These are phyloP conservation scores for Talaromyces sp. DNA, from an alignment of 2,329 filamentous ascomycete genomes.

Conservation along the genomic window DNA sequence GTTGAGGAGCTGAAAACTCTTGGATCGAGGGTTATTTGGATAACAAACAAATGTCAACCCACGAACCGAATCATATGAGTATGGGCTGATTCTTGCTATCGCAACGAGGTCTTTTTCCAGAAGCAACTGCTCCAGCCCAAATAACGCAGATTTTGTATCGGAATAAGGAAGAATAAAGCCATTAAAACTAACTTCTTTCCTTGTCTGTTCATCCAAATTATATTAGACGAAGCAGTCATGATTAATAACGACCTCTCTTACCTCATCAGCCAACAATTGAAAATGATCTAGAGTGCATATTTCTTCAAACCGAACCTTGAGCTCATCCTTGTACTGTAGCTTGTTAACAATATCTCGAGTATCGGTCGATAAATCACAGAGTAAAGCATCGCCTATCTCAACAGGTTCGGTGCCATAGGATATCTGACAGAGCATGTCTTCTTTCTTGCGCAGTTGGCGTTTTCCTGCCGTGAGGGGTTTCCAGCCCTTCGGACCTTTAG, in stretches of 20 bases:
- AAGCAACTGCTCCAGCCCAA: slow-evolving; percentile 28
- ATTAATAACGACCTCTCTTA: slow-evolving; percentile 19
- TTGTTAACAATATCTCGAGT: slow-evolving; percentile 21
- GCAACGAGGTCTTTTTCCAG: slow-evolving; percentile 26
- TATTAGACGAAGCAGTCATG: not conserved
- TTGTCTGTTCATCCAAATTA: slow-evolving; percentile 9
- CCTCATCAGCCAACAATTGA: slow-evolving; percentile 24
- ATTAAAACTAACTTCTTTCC: slow-evolving; percentile 22
- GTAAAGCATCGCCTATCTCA: slow-evolving; percentile 28
- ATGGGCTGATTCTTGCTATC: slow-evolving; percentile 25
- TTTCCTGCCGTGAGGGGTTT: not conserved
- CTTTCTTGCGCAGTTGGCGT: slow-evolving; percentile 22
- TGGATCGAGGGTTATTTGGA: slow-evolving; percentile 26
- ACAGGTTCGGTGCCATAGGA: slow-evolving; percentile 30
- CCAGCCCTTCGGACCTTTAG: not conserved
- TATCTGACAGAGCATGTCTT: slow-evolving; percentile 29
- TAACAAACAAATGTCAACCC: slow-evolving; percentile 26
- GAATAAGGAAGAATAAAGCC: slow-evolving; percentile 35
- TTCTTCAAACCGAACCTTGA: slow-evolving; percentile 34
- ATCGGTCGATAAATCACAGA: slow-evolving; percentile 26
- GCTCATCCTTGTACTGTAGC: slow-evolving; percentile 18
- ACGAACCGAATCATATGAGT: not conserved
- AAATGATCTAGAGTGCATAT: slow-evolving; percentile 30
- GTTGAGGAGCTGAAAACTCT: slow-evolving; percentile 28
- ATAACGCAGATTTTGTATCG: slow-evolving; percentile 29